phyloP scores from a whole-genome alignment of 768 basidiomycete genomes.

The Leccinum uliginosum region DNA sequence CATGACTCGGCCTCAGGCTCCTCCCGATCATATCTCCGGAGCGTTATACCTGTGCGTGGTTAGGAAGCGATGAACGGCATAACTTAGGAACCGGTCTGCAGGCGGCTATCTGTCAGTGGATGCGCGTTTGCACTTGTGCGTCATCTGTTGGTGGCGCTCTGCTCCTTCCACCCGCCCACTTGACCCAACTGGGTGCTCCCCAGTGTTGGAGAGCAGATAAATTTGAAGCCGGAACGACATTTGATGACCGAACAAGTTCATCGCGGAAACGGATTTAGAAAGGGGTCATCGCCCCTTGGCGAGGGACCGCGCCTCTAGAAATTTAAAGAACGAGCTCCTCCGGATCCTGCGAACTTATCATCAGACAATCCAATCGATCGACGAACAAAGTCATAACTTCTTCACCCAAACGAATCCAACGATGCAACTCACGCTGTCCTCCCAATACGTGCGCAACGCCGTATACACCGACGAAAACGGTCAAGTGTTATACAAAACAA shows the following conservation, averaged over 20 bases:
- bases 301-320: background rate
- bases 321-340: background rate
- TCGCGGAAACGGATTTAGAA: too few relatives aligned
- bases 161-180: background rate
- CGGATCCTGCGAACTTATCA: too few relatives aligned
- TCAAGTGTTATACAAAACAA: constrained; percentile 29
- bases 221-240: too few relatives aligned
- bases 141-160: background rate
- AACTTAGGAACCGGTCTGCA: too few relatives aligned
- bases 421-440: constrained; percentile 25
- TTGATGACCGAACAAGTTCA: too few relatives aligned
- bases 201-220: too few relatives aligned
- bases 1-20: too few relatives aligned
- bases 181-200: background rate
- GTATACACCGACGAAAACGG: constrained; percentile 21
- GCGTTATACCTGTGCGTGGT: too few relatives aligned
- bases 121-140: too few relatives aligned
- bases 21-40: too few relatives aligned
- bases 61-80: too few relatives aligned
- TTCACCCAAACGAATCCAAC: background rate
- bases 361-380: too few relatives aligned
- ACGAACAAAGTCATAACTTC: background rate
- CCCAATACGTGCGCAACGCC: constrained; percentile 21
- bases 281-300: background rate
- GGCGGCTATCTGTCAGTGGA: background rate